Evolutionary conservation across 148 eudicot genomes (phyloP), one percentile per base, ranked within the genome.

Genomic region (Hydrangea macrophylla): DNA sequence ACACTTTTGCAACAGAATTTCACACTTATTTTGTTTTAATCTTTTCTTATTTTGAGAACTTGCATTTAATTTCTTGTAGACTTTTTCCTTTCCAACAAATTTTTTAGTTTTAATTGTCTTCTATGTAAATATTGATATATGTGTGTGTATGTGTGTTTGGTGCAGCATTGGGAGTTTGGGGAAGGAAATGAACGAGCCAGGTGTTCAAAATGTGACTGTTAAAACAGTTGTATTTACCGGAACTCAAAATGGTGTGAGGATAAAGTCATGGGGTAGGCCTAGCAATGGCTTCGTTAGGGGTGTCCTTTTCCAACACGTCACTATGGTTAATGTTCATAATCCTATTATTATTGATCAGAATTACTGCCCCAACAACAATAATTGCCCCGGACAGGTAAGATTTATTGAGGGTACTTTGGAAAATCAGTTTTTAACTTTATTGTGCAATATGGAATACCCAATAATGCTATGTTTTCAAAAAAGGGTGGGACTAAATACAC

Each of bases 111-210:
- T 18, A 11, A 1, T 9, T 24, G 23, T 13, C 10, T 36, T 13
- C 60, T 37, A 5, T 57, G 18, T 1, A 9, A 24, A n/a, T 12
- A 6, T 12, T 39, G 24, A 20, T 48, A 10, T n/a, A n/a, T n/a
- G n/a, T 35, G 8, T 35, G n/a, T 45, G n/a, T 45, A 17, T 1
- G 0, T 45, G 2, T 45, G 23, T 2, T 39, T 62, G 45, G 23
- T 57, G 59, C 84, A 85, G 90, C 42, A 85, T 88, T 39, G 93
- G 93, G 27, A 88, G 90, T 65, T 66, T 85, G 31, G 93, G 86
- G 4, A 73, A 72, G 77, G 71, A 45, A 1, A 2, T 58, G 35
- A 5, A 79, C 6, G 93, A 85, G 54, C 67, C 72, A 0, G 93
- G 90, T 1, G 90, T 88, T 2, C 71, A 78, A 45, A 83, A 83